Conservation (phyloP, 768 basidiomycete genomes). For the Suillus tomentosus region DNA sequence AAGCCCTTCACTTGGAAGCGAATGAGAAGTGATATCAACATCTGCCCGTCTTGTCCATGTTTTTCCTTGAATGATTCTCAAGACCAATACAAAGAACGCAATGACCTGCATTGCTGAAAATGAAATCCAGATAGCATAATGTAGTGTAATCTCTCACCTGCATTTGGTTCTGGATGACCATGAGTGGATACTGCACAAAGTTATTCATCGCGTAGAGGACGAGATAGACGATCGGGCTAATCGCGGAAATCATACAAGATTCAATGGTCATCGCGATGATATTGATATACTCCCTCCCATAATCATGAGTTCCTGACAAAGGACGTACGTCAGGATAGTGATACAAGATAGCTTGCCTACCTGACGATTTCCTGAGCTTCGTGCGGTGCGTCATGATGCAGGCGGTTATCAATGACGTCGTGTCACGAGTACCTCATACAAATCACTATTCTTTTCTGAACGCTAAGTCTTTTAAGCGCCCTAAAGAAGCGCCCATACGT, state of each 20-base stretch:
- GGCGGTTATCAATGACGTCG: background rate
- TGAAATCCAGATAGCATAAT: background rate
- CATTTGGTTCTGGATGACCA: constrained; percentile 9
- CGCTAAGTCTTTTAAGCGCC: no score
- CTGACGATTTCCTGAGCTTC: background rate
- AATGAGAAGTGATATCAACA: background rate
- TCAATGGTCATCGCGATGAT: constrained; percentile 8
- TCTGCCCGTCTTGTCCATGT: constrained; percentile 2
- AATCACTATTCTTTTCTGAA: no score
- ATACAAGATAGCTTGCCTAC: background rate
- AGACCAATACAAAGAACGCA: constrained; percentile 8
- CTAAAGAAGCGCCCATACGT: no score
- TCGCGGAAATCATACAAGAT: constrained; percentile 10
- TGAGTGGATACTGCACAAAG: constrained; percentile 12
- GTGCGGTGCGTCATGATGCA: constrained; percentile 3
- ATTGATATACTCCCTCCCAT: constrained; percentile 5
- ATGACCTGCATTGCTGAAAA: constrained; percentile 5
- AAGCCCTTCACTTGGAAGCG: background rate
- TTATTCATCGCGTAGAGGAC: constrained; percentile 1
- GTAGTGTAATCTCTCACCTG: constrained; percentile 5
- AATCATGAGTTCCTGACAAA: background rate
- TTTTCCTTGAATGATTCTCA: constrained; percentile 9
- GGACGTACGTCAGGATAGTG: background rate
- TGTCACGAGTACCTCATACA: no score
- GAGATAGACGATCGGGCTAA: constrained; percentile 12